Base-by-base conservation (phyloP, 2,329 filamentous ascomycete species). In the Emydomyces testavorans region DNA sequence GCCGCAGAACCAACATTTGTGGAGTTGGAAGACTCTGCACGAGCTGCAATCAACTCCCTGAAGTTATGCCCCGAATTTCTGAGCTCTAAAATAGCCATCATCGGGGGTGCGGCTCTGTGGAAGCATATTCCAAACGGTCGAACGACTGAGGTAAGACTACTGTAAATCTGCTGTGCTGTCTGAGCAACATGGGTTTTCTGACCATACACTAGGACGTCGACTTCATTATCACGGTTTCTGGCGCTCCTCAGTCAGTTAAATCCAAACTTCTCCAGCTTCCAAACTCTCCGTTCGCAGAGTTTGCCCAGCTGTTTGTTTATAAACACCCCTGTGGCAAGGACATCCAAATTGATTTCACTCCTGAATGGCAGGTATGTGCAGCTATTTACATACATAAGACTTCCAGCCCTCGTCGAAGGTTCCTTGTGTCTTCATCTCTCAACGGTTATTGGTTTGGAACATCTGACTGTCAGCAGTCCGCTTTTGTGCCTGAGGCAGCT, bases 311-410 rank as follows among this genome's bases (percentile, higher is more conserved):
- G 2, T 50, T 50, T 24, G 21, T 36, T 2, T 46, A 46, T 11
- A 50, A 40, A 15, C 34, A 40, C 37, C 41, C 35, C 11, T 20
- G 16, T 6, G 48, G 42, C 21, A 46, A 46, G 23, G 20, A 18
- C 6, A 29, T 50, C 20, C 41, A 46, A 23, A 45, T 50, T 26
- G 41, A 50, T 35, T 40, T 50, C 20, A 46, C 41, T 15, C 48
- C 48, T 16, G 34, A 41, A 6, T 50, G 48, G 48, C 48, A 50
- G 48, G 48, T 50, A 20, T 16, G 42, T 35, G 11, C n/a, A n/a
- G n/a, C n/a, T n/a, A n/a, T n/a, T n/a, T n/a, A n/a, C n/a, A n/a
- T n/a, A n/a, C n/a, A n/a, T n/a, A n/a, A n/a, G n/a, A n/a, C n/a
- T n/a, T n/a, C n/a, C n/a, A n/a, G n/a, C n/a, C n/a, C n/a, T n/a